Evolutionary conservation across 2,329 filamentous ascomycete species (phyloP).

Genomic region (Exutisphaerella laricina): DNA sequence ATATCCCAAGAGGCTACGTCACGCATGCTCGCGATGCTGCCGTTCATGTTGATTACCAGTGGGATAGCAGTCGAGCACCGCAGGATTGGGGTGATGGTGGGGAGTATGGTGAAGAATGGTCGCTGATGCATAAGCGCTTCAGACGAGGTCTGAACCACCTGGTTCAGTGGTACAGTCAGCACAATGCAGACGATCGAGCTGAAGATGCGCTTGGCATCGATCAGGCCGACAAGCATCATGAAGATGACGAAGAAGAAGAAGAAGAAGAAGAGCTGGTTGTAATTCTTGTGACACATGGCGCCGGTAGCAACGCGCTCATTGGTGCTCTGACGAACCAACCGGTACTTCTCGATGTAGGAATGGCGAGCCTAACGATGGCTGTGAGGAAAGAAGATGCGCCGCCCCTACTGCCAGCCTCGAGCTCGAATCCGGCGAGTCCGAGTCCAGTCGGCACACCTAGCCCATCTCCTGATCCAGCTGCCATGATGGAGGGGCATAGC

Average conservation of each 20-base stretch:
- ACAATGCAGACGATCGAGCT: conserved; percentile 33
- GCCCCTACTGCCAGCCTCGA: conserved; percentile 5
- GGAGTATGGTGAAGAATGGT: conserved; percentile 89
- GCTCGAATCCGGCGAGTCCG: conserved; percentile 1
- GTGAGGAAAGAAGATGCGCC: conserved; percentile 49
- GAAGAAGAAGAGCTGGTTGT: conserved; percentile 70
- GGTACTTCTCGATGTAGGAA: conserved; percentile 80
- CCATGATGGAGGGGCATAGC: conserved; percentile 26
- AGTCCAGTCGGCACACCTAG: conserved; percentile 5
- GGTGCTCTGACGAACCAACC: conserved; percentile 88
- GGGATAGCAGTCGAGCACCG: conserved; percentile 81
- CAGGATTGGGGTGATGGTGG: conserved; percentile 84
- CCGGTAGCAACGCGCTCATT: conserved; percentile 91
- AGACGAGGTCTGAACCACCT: conserved; percentile 70
- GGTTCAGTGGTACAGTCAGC: conserved; percentile 70
- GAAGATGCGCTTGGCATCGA: conserved; percentile 34
- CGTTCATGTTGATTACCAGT: conserved; percentile 82
- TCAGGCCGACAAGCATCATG: conserved; percentile 32
- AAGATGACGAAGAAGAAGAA: conserved; percentile 58
- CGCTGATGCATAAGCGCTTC: conserved; percentile 87
- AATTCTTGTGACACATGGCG: conserved; percentile 86
- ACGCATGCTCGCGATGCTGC: conserved; percentile 85
- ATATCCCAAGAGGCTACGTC: conserved; percentile 83
- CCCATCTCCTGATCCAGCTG: conserved; percentile 20
- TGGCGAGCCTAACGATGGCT: conserved; percentile 89